Evolutionary conservation across 345 rosid genomes (phyloP), one percentile per base, ranked within the genome.

Genomic region (Salix dunnii): DNA sequence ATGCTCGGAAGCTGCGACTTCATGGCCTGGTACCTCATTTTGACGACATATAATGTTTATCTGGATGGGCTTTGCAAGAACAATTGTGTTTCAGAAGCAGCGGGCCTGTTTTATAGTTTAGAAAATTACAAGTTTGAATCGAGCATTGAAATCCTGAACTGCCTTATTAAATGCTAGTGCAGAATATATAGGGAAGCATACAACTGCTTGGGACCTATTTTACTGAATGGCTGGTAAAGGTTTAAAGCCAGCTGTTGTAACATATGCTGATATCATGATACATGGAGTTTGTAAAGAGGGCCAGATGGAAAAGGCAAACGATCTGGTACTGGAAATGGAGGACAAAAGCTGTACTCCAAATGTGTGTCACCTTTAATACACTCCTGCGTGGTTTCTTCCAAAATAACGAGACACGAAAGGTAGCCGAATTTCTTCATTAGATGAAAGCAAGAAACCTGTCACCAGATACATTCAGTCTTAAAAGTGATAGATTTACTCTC

Each of bases 21-120:
- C 70, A 30, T 66, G 79, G 31, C 20, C 42, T 68, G 20, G 68
- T 23, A 40, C 65, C 78, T 17, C 8, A 73, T 55, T 31, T 73
- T 73, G 38, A 6, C 1, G 13, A 76, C 76, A 11, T 73, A 71
- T 18, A 18, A 1, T 31, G 3, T 60, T 25, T 73, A 16, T 38
- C 33, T 82, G 4, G 74, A 84, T 4, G 80, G 82, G 49, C 82
- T 78, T 21, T 82, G 83, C 77, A 82, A 82, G 83, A 79, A 82
- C 77, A 70, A 60, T 76, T 78, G 68, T 27, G 33, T 84, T 67
- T 67, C 58, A 40, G 81, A 82, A 70, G 87, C 83, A 30, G 21
- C 62, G 71, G 73, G 79, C 17, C 1, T 82, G 70, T 79, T 82
- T 74, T 62, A 74, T 33, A 48, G 55, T 36, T 49, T 51, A 23